Evolutionary conservation across 2,329 filamentous ascomycete species (phyloP).

Genomic region (Cladophialophora yegresii): DNA sequence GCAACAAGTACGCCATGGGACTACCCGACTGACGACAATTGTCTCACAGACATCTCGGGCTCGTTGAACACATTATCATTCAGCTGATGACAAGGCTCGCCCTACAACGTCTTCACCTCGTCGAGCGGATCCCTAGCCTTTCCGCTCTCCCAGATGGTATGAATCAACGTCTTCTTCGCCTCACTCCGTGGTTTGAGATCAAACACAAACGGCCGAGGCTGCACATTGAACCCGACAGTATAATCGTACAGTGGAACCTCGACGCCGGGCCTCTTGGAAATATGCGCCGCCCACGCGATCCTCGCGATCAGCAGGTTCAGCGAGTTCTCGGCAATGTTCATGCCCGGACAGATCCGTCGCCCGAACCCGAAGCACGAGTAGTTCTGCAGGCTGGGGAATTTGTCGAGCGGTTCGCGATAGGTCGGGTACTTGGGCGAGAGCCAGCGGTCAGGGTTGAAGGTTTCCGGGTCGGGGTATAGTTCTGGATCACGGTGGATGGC

Average conservation of each 20-base stretch:
- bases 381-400: slow-evolving; percentile 57
- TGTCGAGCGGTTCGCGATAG: slow-evolving; percentile 54
- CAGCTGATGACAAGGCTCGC: neutral
- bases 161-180: slow-evolving; percentile 9
- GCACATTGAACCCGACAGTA: slow-evolving; percentile 30
- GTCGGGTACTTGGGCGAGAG: slow-evolving; percentile 55
- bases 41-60: no score
- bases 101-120: slow-evolving; percentile 6
- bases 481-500: slow-evolving; percentile 55
- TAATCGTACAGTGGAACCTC: slow-evolving; percentile 29
- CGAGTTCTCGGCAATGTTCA: slow-evolving; percentile 37
- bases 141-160: slow-evolving; percentile 4
- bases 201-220: slow-evolving; percentile 27
- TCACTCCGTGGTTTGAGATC: slow-evolving; percentile 21
- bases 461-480: slow-evolving; percentile 54
- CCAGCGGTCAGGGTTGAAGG: slow-evolving; percentile 59
- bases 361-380: slow-evolving; percentile 59
- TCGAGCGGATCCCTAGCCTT: slow-evolving; percentile 19
- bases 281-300: slow-evolving; percentile 42
- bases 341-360: slow-evolving; percentile 45
- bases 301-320: slow-evolving; percentile 33
- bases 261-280: slow-evolving; percentile 17
- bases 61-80: no score
- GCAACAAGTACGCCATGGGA: no score
- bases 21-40: no score